Conservation (phyloP, 1,284 basidiomycete species). For the Tausonia pullulans region DNA sequence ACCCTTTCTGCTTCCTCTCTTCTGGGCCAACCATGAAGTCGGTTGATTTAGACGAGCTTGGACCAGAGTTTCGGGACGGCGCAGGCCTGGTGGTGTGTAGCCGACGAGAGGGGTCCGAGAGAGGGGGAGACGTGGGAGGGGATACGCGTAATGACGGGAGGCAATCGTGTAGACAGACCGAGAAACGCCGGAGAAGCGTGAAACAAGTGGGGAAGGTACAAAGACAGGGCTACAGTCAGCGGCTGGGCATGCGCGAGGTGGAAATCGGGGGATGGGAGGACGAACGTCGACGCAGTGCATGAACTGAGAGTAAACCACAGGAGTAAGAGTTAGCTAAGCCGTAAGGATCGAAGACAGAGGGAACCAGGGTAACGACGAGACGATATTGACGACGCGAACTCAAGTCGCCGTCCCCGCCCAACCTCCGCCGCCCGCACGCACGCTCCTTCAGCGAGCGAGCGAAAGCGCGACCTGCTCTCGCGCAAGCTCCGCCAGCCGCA, state of each 20-base stretch:
- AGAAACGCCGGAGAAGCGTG: not conserved
- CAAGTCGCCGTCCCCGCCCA: not conserved
- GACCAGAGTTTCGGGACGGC: slow-evolving; percentile 69
- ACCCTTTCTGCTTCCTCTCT: no score
- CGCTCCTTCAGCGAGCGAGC: slow-evolving; percentile 10
- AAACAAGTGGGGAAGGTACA: not conserved
- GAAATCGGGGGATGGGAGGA: slow-evolving; percentile 15
- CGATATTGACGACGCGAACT: slow-evolving; percentile 43
- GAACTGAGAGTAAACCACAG: slow-evolving; percentile 41
- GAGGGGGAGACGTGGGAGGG: not conserved
- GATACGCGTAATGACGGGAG: slow-evolving; percentile 14
- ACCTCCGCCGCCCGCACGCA: not conserved
- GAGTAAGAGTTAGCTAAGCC: slow-evolving; percentile 34
- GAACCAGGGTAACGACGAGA: slow-evolving; percentile 9
- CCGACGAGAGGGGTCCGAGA: slow-evolving; percentile 5
- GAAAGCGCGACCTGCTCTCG: not conserved
- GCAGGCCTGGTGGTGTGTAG: slow-evolving; percentile 45
- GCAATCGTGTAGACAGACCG: slow-evolving; percentile 8
- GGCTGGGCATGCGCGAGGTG: slow-evolving; percentile 15
- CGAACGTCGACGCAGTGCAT: slow-evolving; percentile 83
- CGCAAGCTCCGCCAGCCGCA: no score
- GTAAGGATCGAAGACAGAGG: slow-evolving; percentile 9
- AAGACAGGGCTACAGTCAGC: not conserved
- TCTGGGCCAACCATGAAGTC: no score
- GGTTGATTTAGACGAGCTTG: slow-evolving; percentile 34